Evolutionary conservation across 306 rosid species (phyloP).

Genomic region (Alnus rubra): DNA sequence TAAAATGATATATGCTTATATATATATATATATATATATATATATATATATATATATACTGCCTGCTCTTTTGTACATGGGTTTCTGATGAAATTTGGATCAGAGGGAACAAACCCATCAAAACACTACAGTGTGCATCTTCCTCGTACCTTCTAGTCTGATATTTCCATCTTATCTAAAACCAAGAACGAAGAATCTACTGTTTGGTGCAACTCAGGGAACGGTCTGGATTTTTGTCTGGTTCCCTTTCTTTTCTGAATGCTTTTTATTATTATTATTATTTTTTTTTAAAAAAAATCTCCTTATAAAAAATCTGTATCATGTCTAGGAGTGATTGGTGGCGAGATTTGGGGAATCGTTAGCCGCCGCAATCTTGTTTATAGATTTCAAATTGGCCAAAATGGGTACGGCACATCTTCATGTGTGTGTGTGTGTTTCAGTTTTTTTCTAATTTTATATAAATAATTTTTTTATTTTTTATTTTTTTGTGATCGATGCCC

Average conservation of each 20-base stretch:
- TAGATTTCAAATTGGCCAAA: slow-evolving; percentile 27
- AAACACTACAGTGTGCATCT: background rate
- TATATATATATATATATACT: too few species aligned
- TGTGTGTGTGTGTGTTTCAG: slow-evolving; percentile 25
- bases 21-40: background rate
- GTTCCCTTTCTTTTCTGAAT: slow-evolving; percentile 11
- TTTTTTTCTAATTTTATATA: background rate
- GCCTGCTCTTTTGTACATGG: background rate
- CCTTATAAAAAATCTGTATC: slow-evolving; percentile 23
- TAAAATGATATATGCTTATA: background rate
- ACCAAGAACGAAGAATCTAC: background rate
- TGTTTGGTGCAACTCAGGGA: background rate
- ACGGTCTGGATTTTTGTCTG: slow-evolving; percentile 21
- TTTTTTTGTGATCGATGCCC: background rate
- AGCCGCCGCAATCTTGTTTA: slow-evolving; percentile 70
- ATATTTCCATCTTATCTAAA: background rate
- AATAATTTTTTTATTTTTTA: background rate
- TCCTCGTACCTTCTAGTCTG: slow-evolving; percentile 21
- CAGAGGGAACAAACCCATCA: background rate
- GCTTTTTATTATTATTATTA: background rate
- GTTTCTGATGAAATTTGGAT: background rate
- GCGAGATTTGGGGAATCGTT: slow-evolving; percentile 77
- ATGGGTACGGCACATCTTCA: slow-evolving; percentile 32
- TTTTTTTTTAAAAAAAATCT: background rate
- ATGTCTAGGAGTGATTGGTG: slow-evolving; percentile 70